Evolutionary conservation across 768 basidiomycete species (phyloP).

Genomic region (Pleurotus tuoliensis): DNA sequence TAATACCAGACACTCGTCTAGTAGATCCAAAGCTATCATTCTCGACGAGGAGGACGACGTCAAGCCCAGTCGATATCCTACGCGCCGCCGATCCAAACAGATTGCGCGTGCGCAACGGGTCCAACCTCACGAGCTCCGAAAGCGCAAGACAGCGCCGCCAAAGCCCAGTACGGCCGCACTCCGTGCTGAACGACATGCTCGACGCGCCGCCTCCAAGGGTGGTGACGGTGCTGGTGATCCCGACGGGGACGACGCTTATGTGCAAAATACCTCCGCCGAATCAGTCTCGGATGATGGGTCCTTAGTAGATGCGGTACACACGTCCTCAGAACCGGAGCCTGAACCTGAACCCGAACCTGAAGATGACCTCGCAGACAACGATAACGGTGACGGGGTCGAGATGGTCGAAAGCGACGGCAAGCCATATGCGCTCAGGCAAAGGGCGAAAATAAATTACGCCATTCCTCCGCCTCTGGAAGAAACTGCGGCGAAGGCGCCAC

Average conservation of each 20-base stretch:
- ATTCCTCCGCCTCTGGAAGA: constrained; percentile 82
- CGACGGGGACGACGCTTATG: constrained; percentile 50
- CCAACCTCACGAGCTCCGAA: constrained; percentile 15
- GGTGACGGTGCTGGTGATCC: constrained; percentile 15
- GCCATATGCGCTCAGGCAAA: constrained; percentile 64
- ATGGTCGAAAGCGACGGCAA: constrained; percentile 51
- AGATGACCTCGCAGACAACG: constrained; percentile 29
- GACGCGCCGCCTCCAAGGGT: constrained; percentile 19
- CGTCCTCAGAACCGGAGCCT: constrained; percentile 38
- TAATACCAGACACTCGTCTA: constrained; percentile 10
- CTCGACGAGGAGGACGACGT: constrained; percentile 44
- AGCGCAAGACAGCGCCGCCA: constrained; percentile 12
- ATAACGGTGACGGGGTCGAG: constrained; percentile 39
- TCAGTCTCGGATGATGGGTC: constrained; percentile 58
- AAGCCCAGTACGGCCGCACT: constrained; percentile 14
- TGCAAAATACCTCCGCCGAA: constrained; percentile 39
- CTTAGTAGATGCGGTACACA: constrained; percentile 48
- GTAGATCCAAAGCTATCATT: constrained; percentile 30
- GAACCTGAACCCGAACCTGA: constrained; percentile 33
- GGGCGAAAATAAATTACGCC: constrained; percentile 72
- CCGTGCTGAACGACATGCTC: constrained; percentile 24
- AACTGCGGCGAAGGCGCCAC: constrained; percentile 37
- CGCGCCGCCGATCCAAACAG: constrained; percentile 36
- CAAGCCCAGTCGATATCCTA: constrained; percentile 28
- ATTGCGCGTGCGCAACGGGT: constrained; percentile 13